Evolutionary conservation across 345 rosid species (phyloP).

Genomic region (Salix brachista): DNA sequence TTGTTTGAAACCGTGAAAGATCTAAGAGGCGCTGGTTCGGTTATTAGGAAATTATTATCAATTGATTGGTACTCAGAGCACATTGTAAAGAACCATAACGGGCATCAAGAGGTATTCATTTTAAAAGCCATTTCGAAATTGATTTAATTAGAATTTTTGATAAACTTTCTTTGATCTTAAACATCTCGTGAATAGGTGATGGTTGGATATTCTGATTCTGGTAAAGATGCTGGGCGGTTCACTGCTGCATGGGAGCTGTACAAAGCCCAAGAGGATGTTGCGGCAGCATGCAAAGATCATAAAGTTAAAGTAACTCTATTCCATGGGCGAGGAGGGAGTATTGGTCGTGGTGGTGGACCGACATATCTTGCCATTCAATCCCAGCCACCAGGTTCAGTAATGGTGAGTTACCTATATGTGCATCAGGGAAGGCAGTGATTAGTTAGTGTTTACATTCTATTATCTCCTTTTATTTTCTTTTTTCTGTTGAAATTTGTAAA

Average conservation of each 20-base stretch:
- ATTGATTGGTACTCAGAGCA: conserved; percentile 93
- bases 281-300: conserved; percentile 80
- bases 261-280: conserved; percentile 99
- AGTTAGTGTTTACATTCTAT: neutral
- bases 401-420: conserved; percentile 49
- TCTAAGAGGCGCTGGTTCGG: conserved; percentile 80
- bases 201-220: conserved; percentile 99
- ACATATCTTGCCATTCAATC: conserved; percentile 96
- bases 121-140: neutral
- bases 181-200: conserved; percentile 55
- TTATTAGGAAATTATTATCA: conserved; percentile 74
- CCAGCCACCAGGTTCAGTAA: conserved; percentile 97
- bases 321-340: conserved; percentile 98
- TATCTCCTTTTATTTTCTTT: neutral
- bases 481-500: neutral
- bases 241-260: conserved; percentile 99
- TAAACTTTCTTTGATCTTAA: conserved; percentile 6
- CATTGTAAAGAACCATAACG: conserved; percentile 67
- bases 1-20: conserved; percentile 92
- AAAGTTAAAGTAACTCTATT: conserved; percentile 87
- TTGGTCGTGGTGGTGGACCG: conserved; percentile 98
- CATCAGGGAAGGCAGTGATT: neutral
- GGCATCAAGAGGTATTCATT: conserved; percentile 80
- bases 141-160: neutral
- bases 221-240: conserved; percentile 98